phyloP scores from a whole-genome alignment of 2,329 filamentous ascomycete species.

The Daldinia eschscholtzii region DNA sequence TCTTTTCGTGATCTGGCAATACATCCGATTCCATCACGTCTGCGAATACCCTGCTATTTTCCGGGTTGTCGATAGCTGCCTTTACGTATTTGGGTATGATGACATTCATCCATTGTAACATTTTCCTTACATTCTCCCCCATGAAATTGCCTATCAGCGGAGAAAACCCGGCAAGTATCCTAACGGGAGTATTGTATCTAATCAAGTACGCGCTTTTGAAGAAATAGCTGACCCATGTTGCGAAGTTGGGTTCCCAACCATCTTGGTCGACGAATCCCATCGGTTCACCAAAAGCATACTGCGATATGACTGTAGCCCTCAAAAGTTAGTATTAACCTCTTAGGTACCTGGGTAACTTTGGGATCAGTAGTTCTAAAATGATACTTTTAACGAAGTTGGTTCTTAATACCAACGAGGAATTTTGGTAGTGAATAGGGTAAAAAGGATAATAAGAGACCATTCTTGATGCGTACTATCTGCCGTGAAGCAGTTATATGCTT shows the following conservation, averaged over 20 bases:
- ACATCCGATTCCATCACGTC: conserved; percentile 51
- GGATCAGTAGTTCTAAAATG: not conserved
- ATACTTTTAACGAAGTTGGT: not conserved
- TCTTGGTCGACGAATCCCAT: conserved; percentile 46
- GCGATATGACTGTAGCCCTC: conserved; percentile 29
- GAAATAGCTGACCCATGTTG: conserved; percentile 43
- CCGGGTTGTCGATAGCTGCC: conserved; percentile 50
- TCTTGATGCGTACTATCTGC: conserved; percentile 32
- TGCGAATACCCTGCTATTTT: conserved; percentile 55
- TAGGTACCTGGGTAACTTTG: not conserved
- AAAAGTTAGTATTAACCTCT: not conserved
- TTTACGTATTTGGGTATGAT: conserved; percentile 49
- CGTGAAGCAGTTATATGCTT: conserved; percentile 40
- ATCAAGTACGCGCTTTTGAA: conserved; percentile 45
- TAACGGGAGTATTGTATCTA: conserved; percentile 39
- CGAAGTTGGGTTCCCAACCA: conserved; percentile 48
- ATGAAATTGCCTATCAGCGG: conserved; percentile 42
- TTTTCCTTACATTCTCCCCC: conserved; percentile 37
- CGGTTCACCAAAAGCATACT: conserved; percentile 47
- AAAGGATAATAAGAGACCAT: not conserved
- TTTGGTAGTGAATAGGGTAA: not conserved
- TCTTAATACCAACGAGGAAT: not conserved
- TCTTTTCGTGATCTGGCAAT: conserved; percentile 54
- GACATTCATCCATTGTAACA: conserved; percentile 33
- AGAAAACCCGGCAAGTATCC: conserved; percentile 40